A percentile compares a stretch with the other conserved stretches of the same genome.
These are phyloP conservation scores for Candolleomyces eurysporus DNA, from an alignment of 768 basidiomycete genomes.

Conservation along the genomic window DNA sequence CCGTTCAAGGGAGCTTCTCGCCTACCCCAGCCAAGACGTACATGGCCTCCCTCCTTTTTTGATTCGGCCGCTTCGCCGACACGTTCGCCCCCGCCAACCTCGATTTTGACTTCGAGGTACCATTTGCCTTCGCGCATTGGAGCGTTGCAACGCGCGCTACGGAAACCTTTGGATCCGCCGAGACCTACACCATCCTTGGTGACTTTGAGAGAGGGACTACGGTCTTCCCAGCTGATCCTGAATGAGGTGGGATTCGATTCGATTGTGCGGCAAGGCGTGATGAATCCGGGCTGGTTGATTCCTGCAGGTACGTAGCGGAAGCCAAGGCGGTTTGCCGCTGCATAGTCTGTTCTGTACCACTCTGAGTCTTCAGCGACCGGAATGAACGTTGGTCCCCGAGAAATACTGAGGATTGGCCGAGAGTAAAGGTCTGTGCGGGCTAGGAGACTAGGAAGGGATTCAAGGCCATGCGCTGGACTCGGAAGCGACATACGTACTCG, in stretches of 20 bases:
- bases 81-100: slow-evolving; percentile 68
- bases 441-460: slow-evolving; percentile 41
- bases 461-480: slow-evolving; percentile 6
- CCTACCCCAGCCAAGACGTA: slow-evolving; percentile 88
- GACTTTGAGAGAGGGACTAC: slow-evolving; percentile 76
- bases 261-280: slow-evolving; percentile 72
- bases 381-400: slow-evolving; percentile 69
- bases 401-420: slow-evolving; percentile 69
- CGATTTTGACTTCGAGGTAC: slow-evolving; percentile 90
- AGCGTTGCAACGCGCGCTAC: slow-evolving; percentile 87
- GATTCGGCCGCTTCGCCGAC: slow-evolving; percentile 38
- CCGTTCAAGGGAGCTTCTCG: slow-evolving; percentile 93
- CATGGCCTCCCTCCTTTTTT: slow-evolving; percentile 68
- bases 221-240: slow-evolving; percentile 89
- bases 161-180: slow-evolving; percentile 83
- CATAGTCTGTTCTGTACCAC: slow-evolving; percentile 67
- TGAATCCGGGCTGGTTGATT: slow-evolving; percentile 56
- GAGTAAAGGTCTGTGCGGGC: slow-evolving; percentile 68
- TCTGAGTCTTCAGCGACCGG: slow-evolving; percentile 53
- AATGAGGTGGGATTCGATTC: slow-evolving; percentile 70
- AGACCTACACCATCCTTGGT: slow-evolving; percentile 76
- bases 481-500: slow-evolving; percentile 16
- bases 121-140: slow-evolving; percentile 87
- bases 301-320: slow-evolving; percentile 83
- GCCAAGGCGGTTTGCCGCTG: slow-evolving; percentile 72